Conservation (phyloP, 192 early-diverging fungal genomes). For the Funneliformis geosporum region DNA sequence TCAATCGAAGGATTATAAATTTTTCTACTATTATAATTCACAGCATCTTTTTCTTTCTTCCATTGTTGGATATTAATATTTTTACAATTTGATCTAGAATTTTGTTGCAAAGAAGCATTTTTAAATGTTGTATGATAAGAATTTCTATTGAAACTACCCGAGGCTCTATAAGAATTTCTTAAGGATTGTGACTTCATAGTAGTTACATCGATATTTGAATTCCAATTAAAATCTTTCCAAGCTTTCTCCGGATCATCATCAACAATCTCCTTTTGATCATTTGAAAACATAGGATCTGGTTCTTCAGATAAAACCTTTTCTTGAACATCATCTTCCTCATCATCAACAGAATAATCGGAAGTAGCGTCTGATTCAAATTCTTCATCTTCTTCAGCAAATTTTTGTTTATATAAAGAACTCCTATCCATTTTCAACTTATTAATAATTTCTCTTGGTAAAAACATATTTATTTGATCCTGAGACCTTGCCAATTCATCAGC, state of each 20-base stretch:
- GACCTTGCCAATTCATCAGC: neutral
- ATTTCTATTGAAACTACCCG: neutral
- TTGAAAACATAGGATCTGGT: neutral
- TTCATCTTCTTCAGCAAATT: neutral
- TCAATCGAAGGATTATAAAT: neutral
- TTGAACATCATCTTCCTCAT: neutral
- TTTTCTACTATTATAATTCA: slow-evolving; percentile 1
- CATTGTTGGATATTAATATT: neutral
- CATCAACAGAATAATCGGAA: neutral
- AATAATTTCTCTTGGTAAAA: neutral
- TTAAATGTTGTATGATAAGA: neutral
- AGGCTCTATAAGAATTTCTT: neutral
- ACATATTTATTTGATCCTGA: neutral
- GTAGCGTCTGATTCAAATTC: neutral
- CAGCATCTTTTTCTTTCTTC: neutral
- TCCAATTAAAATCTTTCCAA: neutral
- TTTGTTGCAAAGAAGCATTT: neutral
- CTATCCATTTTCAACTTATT: neutral
- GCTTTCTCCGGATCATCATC: neutral
- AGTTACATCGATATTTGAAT: neutral
- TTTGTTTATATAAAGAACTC: neutral
- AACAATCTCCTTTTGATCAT: neutral
- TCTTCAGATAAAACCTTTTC: neutral
- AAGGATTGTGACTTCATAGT: neutral
- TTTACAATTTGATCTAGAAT: neutral